These are phyloP conservation scores for Candolleomyces eurysporus DNA, from an alignment of 768 basidiomycete species.

Conservation along the genomic window DNA sequence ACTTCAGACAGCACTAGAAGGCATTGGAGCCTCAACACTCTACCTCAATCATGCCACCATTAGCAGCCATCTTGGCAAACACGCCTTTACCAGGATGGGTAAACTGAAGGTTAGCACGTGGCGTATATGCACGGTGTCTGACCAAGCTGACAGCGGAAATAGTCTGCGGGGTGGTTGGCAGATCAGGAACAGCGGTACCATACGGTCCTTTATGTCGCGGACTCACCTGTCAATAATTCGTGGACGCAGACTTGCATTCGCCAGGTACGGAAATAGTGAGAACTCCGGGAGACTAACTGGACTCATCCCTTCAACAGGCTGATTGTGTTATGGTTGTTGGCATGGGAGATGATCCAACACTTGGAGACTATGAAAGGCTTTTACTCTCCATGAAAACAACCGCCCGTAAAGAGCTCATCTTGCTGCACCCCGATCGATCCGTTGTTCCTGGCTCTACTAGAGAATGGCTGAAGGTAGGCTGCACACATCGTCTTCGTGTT, in stretches of 20 bases:
- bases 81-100: constrained; percentile 95
- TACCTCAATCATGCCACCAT: constrained; percentile 94
- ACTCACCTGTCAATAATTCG: constrained; percentile 90
- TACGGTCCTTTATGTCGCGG: constrained; percentile 93
- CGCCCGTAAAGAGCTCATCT: constrained; percentile 93
- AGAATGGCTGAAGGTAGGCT: constrained; percentile 85
- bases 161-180: constrained; percentile 79
- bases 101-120: constrained; percentile 83
- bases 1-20: constrained; percentile 83
- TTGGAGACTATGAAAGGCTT: constrained; percentile 94
- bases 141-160: not conserved
- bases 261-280: constrained; percentile 49
- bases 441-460: constrained; percentile 90
- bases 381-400: constrained; percentile 96
- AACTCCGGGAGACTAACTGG: not conserved
- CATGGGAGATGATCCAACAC: constrained; percentile 85
- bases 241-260: constrained; percentile 99
- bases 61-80: constrained; percentile 86
- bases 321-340: constrained; percentile 94
- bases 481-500: not conserved
- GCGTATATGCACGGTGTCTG: not conserved
- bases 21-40: constrained; percentile 89
- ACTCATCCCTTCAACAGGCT: constrained; percentile 44
- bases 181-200: constrained; percentile 93
- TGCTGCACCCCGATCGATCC: constrained; percentile 89